Evolutionary conservation across 78 protist species (phyloP).

Genomic region (Isochrysis galbana): DNA sequence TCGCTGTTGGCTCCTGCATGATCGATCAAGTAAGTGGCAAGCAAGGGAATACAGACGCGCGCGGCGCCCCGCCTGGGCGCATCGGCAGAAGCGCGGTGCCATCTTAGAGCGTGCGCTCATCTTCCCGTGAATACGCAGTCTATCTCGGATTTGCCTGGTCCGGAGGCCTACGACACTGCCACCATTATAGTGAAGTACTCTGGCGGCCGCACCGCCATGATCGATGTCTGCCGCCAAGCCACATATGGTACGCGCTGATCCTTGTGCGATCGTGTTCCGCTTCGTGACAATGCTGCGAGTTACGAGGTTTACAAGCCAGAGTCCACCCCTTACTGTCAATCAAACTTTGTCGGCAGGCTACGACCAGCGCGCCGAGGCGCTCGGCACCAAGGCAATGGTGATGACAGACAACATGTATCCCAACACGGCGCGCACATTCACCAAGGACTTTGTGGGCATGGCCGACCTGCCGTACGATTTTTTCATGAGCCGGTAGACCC

Average conservation of each 20-base stretch:
- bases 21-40: neutral
- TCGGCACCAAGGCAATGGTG: conserved; percentile 2
- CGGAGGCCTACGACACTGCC: conserved; percentile 17
- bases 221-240: conserved; percentile 16
- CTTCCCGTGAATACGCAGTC: neutral
- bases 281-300: no score
- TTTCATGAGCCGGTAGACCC: neutral
- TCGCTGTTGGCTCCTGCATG: neutral
- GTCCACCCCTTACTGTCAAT: no score
- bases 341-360: conserved; percentile 1
- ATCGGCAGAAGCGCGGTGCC: no score
- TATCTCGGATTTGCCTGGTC: neutral
- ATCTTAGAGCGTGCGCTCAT: no score
- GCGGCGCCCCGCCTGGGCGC: no score
- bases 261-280: neutral
- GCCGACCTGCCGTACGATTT: conserved; percentile 20
- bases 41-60: no score
- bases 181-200: neutral
- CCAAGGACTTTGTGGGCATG: neutral
- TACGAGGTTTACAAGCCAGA: no score
- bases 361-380: conserved; percentile 35
- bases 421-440: conserved; percentile 5
- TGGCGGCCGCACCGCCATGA: neutral
- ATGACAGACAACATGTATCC: conserved; percentile 19
- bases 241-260: neutral